phyloP scores from a whole-genome alignment of 345 rosid species.

The rapeseed (Brassica napus) region Da-Ae NC_063451.1:29100501-29101000 shows the following conservation, averaged over 20 bases:
- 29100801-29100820: too few species aligned
- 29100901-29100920: too few species aligned
- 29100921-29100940: too few species aligned
- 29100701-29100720: constrained; percentile 6
- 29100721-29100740: background rate
- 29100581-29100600: constrained; percentile 9
- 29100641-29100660: background rate
- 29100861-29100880: too few species aligned
- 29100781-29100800: background rate
- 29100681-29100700: constrained; percentile 20
- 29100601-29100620: background rate
- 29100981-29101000: too few species aligned
- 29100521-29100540: background rate
- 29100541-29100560: constrained; percentile 7
- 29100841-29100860: too few species aligned
- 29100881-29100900: too few species aligned
- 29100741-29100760: background rate
- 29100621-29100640: background rate
- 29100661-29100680: constrained; percentile 4
- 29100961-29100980: too few species aligned
- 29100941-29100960: too few species aligned
- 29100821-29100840: too few species aligned
- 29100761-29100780: constrained; percentile 11
- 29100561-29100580: constrained; percentile 17
- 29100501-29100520: too few species aligned